Base-by-base conservation (phyloP, 192 early-diverging fungal species). In the Mortierella hygrophila region DNA sequence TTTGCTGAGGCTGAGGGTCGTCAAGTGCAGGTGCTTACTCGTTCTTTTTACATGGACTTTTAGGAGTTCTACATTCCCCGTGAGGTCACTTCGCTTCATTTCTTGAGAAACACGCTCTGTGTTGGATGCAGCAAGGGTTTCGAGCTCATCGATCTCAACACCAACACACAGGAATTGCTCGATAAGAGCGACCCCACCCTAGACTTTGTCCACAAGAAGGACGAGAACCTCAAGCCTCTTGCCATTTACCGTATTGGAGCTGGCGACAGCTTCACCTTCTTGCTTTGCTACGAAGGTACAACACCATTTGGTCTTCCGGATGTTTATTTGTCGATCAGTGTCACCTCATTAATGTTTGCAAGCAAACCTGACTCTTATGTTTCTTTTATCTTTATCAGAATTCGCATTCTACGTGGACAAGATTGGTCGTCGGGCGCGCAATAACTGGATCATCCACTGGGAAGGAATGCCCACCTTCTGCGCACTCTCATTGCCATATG, bases 41-140 rank as follows among this genome's bases (percentile, higher is more conserved):
- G 3, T 32, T 32, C 23, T 11, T 35, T 2, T 65, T 52, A 20
- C 23, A 38, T 63, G 83, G 68, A 46, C 91, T 91, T 87, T 8
- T 91, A 97, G 91, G 97, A 99, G 81, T 95, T 97, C 79, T 99
- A 98, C 84, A 96, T 98, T 85, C 97, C 97, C 13, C 92, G 95
- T 41, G 97, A 98, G 92, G 92, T 96, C 32, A 94, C 91, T 38
- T 96, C 95, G 18, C 90, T 99, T 75, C 95, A 98, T 81, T 97
- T 96, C 74, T 89, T 98, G 80, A 94, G 93, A 38, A 96, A 94
- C 35, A 95, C 94, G 46, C 89, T 99, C 32, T 97, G 95, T 88
- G 95, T 99, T 8, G 97, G 97, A 26, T 97, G 97, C 85, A 90
- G 91, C 35, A 96, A 96, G 78, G 98, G 98, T 7, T 98, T 99